Conservation (phyloP, 2,329 filamentous ascomycete genomes). For the Simplicillium sp. region DNA sequence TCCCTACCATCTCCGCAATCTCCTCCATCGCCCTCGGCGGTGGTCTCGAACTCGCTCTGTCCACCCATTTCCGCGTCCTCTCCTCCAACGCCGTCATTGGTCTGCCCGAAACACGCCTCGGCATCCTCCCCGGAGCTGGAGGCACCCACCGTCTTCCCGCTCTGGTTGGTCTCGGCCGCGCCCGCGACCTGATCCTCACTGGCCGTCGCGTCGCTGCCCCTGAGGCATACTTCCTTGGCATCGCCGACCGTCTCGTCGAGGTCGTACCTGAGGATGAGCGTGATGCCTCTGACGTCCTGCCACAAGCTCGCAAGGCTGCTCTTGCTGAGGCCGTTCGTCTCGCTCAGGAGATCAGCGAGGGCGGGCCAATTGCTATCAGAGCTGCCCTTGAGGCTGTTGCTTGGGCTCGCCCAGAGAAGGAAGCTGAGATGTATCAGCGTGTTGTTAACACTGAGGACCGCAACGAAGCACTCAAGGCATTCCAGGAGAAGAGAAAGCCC, state of each 20-base stretch:
- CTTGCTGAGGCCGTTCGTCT: constrained; percentile 69
- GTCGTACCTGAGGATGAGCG: constrained; percentile 49
- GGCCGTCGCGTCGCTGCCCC: constrained; percentile 74
- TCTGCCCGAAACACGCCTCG: constrained; percentile 84
- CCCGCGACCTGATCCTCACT: constrained; percentile 80
- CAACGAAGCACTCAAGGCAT: constrained; percentile 79
- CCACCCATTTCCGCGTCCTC: constrained; percentile 83
- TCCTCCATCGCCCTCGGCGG: constrained; percentile 82
- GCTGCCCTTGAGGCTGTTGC: constrained; percentile 72
- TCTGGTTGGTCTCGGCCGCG: constrained; percentile 69
- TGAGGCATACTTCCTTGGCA: constrained; percentile 85
- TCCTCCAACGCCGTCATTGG: constrained; percentile 68
- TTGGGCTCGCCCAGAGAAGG: constrained; percentile 63
- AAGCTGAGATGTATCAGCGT: constrained; percentile 77
- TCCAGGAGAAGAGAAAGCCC: constrained; percentile 55
- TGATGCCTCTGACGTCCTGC: constrained; percentile 33
- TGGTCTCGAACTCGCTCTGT: constrained; percentile 84
- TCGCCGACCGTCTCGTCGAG: constrained; percentile 86
- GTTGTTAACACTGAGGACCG: constrained; percentile 81
- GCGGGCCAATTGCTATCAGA: constrained; percentile 73
- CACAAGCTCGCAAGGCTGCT: constrained; percentile 55
- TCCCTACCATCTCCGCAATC: constrained; percentile 85
- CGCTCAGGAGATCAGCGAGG: constrained; percentile 79
- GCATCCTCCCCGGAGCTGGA: constrained; percentile 89
- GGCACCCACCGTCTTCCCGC: constrained; percentile 81